These are phyloP conservation scores for Venturia nashicola DNA, from an alignment of 2,329 filamentous ascomycete genomes.

Conservation along the genomic window DNA sequence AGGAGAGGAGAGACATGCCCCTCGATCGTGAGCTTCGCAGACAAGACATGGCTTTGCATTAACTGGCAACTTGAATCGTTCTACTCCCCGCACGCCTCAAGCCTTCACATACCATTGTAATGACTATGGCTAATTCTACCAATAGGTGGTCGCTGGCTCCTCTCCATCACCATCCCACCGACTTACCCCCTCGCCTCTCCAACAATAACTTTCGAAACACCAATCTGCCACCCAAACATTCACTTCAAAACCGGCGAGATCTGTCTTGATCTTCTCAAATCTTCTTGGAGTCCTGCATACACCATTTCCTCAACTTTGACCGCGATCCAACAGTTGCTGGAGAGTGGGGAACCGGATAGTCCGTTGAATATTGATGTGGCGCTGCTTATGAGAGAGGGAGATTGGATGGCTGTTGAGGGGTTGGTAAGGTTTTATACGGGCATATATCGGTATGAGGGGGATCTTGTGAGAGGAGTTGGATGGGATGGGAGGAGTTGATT, in stretches of 20 bases:
- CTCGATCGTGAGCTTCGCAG: not conserved
- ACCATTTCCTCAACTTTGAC: slow-evolving; percentile 65
- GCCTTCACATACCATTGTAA: not conserved
- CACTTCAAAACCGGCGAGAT: slow-evolving; percentile 65
- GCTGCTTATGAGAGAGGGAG: slow-evolving; percentile 54
- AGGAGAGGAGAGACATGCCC: not conserved
- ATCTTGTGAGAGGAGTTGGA: not conserved
- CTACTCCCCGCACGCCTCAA: not conserved
- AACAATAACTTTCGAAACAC: slow-evolving; percentile 67
- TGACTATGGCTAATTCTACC: not conserved
- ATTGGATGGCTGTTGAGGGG: slow-evolving; percentile 53
- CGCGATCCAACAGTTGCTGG: slow-evolving; percentile 57
- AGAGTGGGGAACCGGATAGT: slow-evolving; percentile 56
- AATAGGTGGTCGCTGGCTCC: slow-evolving; percentile 68
- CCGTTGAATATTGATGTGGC: slow-evolving; percentile 73
- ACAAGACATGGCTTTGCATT: no score
- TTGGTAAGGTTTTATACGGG: slow-evolving; percentile 62
- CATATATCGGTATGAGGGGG: slow-evolving; percentile 18
- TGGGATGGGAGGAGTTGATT: not conserved
- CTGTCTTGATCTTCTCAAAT: slow-evolving; percentile 74
- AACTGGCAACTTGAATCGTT: not conserved
- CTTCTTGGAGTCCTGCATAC: slow-evolving; percentile 74
- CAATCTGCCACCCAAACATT: slow-evolving; percentile 76
- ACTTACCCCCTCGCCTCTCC: slow-evolving; percentile 73
- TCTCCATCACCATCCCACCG: slow-evolving; percentile 62